These are phyloP conservation scores for Dichotomopilus funicola DNA, from an alignment of 2,329 filamentous ascomycete genomes.

Conservation along the genomic window DNA sequence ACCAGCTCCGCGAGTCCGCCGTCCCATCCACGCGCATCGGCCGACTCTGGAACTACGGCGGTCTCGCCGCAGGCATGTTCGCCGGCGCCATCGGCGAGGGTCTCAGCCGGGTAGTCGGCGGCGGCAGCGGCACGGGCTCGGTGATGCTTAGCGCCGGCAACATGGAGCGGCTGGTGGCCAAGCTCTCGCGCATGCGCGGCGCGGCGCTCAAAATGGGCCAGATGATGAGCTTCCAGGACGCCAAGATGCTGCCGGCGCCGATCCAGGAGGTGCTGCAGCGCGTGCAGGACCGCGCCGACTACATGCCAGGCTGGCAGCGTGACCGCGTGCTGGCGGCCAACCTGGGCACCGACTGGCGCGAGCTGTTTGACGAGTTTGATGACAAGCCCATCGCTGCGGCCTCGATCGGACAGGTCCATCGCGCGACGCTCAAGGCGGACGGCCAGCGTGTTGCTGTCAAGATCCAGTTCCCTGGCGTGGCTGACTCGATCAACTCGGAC, in stretches of 20 bases:
- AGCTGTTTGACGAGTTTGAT: slow-evolving; percentile 76
- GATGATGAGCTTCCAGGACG: slow-evolving; percentile 97
- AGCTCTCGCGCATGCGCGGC: slow-evolving; percentile 91
- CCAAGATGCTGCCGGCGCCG: slow-evolving; percentile 82
- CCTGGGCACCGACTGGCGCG: slow-evolving; percentile 76
- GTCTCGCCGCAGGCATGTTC: slow-evolving; percentile 90
- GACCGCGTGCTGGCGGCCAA: slow-evolving; percentile 75
- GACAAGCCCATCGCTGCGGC: slow-evolving; percentile 91
- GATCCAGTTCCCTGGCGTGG: slow-evolving; percentile 94
- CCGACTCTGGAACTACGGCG: slow-evolving; percentile 89
- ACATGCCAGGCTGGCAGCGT: slow-evolving; percentile 93
- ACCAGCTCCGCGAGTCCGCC: slow-evolving; percentile 77
- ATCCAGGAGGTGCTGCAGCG: slow-evolving; percentile 88
- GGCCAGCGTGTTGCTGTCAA: slow-evolving; percentile 83
- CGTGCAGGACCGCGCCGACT: slow-evolving; percentile 93
- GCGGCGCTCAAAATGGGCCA: slow-evolving; percentile 96
- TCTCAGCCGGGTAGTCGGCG: slow-evolving; percentile 71
- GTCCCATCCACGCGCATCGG: slow-evolving; percentile 85
- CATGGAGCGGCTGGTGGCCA: slow-evolving; percentile 87
- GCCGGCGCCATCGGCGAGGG: slow-evolving; percentile 84
- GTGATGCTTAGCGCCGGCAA: slow-evolving; percentile 83
- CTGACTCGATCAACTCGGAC: slow-evolving; percentile 92
- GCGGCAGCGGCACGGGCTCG: slow-evolving; percentile 57
- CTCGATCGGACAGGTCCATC: slow-evolving; percentile 94
- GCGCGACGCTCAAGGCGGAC: slow-evolving; percentile 68